A percentile compares a stretch with the other conserved stretches of the same genome.
Evolutionary conservation across 139 green algal genomes (phyloP).

Genomic region (Parachlorella kessleri): DNA sequence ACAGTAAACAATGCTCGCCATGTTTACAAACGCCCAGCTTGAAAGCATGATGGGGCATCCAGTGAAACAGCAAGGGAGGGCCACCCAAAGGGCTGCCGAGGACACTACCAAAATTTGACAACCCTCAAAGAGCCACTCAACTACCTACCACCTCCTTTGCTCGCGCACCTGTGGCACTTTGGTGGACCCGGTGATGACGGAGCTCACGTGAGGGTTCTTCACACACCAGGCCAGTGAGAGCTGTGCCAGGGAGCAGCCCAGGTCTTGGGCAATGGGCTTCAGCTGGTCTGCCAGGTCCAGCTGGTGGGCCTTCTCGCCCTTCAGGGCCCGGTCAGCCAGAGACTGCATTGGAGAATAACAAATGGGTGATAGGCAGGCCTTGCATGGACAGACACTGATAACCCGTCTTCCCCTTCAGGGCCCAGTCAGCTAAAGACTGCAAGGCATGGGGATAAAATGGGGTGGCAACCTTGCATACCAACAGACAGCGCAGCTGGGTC

Average conservation of each 20-base stretch:
- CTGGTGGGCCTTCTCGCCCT: constrained; percentile 47
- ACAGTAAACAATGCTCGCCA: not conserved
- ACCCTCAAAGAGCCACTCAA: not conserved
- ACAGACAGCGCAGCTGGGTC: too few relatives aligned
- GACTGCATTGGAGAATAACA: too few relatives aligned
- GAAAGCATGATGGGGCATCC: not conserved
- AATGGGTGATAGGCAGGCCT: too few relatives aligned
- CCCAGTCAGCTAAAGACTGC: constrained; percentile 15
- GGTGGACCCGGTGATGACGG: constrained; percentile 82
- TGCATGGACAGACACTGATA: too few relatives aligned
- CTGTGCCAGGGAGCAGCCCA: constrained; percentile 73
- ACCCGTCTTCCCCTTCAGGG: too few relatives aligned
- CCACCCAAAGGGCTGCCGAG: not conserved
- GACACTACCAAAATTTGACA: not conserved
- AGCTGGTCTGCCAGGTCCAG: constrained; percentile 61
- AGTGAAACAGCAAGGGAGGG: not conserved
- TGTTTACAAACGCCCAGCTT: not conserved
- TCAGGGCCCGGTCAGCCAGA: too few relatives aligned
- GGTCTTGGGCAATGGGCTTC: constrained; percentile 69
- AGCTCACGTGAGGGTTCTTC: constrained; percentile 72
- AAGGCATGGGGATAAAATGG: not conserved
- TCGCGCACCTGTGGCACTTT: constrained; percentile 57
- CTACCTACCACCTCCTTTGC: not conserved
- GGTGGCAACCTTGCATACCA: not conserved
- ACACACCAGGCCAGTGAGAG: constrained; percentile 82